These are phyloP conservation scores for Candida albicans DNA, from an alignment of 1,139 yeast species.

Conservation along the genomic window DNA sequence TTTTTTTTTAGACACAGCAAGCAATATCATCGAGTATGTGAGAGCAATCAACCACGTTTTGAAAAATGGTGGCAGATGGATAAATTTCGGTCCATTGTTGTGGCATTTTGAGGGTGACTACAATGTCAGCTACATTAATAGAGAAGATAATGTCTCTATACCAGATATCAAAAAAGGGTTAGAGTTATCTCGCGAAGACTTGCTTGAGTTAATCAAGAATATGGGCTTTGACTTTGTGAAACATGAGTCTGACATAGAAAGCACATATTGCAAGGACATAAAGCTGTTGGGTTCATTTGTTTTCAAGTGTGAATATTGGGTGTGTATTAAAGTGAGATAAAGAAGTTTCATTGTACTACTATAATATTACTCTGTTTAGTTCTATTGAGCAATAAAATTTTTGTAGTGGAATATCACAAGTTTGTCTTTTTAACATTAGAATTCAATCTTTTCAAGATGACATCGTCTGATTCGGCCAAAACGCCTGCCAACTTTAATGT, in stretches of 20 bases:
- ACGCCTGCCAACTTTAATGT: constrained; percentile 67
- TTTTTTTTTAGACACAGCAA: constrained; percentile 79
- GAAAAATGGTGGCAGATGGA: constrained; percentile 64
- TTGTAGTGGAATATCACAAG: constrained; percentile 3
- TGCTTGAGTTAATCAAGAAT: constrained; percentile 46
- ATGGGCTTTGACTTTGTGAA: constrained; percentile 57
- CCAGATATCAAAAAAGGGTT: constrained; percentile 52
- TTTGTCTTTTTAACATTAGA: constrained; percentile 22
- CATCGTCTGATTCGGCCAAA: constrained; percentile 36
- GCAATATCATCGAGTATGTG: constrained; percentile 69
- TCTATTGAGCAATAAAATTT: not conserved
- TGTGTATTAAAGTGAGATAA: constrained; percentile 38
- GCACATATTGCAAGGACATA: constrained; percentile 58
- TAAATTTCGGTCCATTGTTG: constrained; percentile 80
- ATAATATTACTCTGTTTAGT: not conserved
- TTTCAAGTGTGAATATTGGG: constrained; percentile 75
- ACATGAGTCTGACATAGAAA: constrained; percentile 43
- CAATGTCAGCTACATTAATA: constrained; percentile 22
- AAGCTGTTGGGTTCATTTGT: constrained; percentile 55
- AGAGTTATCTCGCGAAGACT: constrained; percentile 64
- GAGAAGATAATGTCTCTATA: constrained; percentile 28
- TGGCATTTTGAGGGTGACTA: constrained; percentile 79
- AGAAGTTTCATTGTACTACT: not conserved
- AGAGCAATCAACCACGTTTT: constrained; percentile 56
- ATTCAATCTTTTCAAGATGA: constrained; percentile 31